These are phyloP conservation scores for Pigoraptor vietnamica DNA, from an alignment of 78 protist species.

Conservation along the genomic window DNA sequence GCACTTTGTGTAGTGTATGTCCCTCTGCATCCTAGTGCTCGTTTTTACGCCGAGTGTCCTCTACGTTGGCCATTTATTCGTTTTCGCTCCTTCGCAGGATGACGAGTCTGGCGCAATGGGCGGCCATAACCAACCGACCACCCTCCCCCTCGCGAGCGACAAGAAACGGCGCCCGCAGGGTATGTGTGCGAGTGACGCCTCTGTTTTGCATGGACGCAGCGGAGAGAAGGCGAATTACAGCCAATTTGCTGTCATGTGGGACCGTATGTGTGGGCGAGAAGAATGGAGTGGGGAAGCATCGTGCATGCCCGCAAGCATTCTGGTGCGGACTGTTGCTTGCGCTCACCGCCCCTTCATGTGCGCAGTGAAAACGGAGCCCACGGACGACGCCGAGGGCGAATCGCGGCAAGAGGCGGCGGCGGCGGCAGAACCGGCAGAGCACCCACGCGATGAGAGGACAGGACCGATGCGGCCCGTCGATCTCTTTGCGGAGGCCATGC, in stretches of 20 bases:
- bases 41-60: too few species aligned
- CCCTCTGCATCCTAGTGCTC: too few species aligned
- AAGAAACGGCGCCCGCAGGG: neutral
- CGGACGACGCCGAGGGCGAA: neutral
- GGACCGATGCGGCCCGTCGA: neutral
- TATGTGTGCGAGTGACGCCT: neutral
- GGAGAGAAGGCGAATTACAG: too few species aligned
- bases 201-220: too few species aligned
- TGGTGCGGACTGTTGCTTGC: neutral
- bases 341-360: neutral
- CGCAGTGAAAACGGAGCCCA: neutral
- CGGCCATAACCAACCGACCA: neutral
- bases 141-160: neutral
- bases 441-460: neutral
- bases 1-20: too few species aligned
- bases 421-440: neutral
- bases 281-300: too few species aligned
- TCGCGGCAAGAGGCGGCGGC: neutral
- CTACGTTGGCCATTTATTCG: too few species aligned
- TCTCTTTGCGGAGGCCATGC: neutral
- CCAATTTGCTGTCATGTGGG: too few species aligned
- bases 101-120: neutral
- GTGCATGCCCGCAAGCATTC: too few species aligned
- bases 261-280: too few species aligned
- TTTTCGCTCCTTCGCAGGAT: too few species aligned